Percentiles rank a stretch among this genome's conserved stretches.
phyloP scores from a whole-genome alignment of 495 filamentous ascomycete species.

The Aspergillus mulundensis region DNA sequence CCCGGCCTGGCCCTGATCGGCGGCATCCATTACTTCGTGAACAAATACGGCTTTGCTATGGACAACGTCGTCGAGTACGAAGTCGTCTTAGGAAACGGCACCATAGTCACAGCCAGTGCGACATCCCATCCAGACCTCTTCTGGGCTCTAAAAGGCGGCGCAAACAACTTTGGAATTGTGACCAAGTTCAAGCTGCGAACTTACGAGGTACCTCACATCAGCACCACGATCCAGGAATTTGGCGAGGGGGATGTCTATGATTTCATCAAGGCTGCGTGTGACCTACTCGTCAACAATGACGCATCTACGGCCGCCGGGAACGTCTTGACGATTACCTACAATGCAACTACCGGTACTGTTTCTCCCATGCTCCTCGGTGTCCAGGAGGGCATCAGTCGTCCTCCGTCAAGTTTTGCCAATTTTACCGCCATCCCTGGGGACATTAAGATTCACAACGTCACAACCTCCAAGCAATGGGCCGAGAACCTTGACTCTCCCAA shows the following conservation, averaged over 20 bases:
- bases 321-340: slow-evolving; percentile 22
- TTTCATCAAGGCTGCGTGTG: slow-evolving; percentile 1
- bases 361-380: slow-evolving; percentile 22
- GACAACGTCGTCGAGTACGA: slow-evolving; percentile 31
- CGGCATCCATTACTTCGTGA: slow-evolving; percentile 30
- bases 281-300: not conserved
- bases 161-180: slow-evolving; percentile 40
- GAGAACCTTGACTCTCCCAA: slow-evolving; percentile 23
- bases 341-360: slow-evolving; percentile 16
- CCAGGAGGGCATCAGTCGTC: slow-evolving; percentile 25
- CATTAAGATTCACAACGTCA: slow-evolving; percentile 20
- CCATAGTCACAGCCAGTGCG: slow-evolving; percentile 15
- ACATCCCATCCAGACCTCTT: slow-evolving; percentile 24
- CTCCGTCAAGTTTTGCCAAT: slow-evolving; percentile 27
- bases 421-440: slow-evolving; percentile 22
- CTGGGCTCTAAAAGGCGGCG: slow-evolving; percentile 38
- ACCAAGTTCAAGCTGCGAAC: slow-evolving; percentile 46
- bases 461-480: slow-evolving; percentile 18
- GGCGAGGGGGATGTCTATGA: slow-evolving; percentile 23
- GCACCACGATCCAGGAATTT: slow-evolving; percentile 32
- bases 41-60: slow-evolving; percentile 29
- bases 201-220: slow-evolving; percentile 35
- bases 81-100: slow-evolving; percentile 28
- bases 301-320: slow-evolving; percentile 24
- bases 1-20: slow-evolving; percentile 22